A percentile compares a stretch with the other conserved stretches of the same genome.
Conservation (phyloP, 2,329 filamentous ascomycete genomes). For the Monilinia vaccinii-corymbosi region DNA sequence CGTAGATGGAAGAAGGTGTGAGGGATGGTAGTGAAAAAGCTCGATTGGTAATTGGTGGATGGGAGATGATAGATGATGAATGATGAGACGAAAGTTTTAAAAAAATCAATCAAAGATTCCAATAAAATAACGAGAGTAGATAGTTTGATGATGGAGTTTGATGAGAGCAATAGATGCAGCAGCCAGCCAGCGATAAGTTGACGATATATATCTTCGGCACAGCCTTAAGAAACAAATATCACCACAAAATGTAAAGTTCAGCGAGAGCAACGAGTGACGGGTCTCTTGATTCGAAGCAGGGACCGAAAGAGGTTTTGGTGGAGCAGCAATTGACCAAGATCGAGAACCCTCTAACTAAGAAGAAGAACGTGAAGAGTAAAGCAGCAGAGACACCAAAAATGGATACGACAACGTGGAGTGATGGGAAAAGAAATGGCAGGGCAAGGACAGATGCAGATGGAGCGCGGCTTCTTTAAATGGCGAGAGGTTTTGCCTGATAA, state of each 20-base stretch:
- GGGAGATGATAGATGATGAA: neutral
- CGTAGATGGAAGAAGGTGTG: neutral
- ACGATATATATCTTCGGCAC: conserved; percentile 1
- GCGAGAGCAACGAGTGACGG: conserved; percentile 5
- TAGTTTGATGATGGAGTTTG: neutral
- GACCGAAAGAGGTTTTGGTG: neutral
- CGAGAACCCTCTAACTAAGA: neutral
- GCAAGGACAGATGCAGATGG: conserved; percentile 6
- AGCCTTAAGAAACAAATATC: conserved; percentile 1
- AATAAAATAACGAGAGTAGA: neutral
- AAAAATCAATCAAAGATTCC: neutral
- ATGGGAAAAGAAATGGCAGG: neutral
- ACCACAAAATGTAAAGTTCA: neutral
- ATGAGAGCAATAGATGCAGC: neutral
- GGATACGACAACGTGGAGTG: neutral
- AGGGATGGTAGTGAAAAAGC: neutral
- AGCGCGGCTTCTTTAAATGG: conserved; percentile 6
- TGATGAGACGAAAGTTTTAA: neutral
- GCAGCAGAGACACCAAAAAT: neutral
- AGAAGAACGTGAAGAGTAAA: neutral
- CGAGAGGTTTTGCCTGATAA: neutral
- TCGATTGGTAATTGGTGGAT: neutral
- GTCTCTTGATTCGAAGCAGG: neutral
- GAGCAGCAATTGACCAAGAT: neutral
- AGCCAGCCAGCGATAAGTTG: too few relatives aligned